These are phyloP conservation scores for Boletales sp. DNA, from an alignment of 768 basidiomycete species.

Conservation along the genomic window DNA sequence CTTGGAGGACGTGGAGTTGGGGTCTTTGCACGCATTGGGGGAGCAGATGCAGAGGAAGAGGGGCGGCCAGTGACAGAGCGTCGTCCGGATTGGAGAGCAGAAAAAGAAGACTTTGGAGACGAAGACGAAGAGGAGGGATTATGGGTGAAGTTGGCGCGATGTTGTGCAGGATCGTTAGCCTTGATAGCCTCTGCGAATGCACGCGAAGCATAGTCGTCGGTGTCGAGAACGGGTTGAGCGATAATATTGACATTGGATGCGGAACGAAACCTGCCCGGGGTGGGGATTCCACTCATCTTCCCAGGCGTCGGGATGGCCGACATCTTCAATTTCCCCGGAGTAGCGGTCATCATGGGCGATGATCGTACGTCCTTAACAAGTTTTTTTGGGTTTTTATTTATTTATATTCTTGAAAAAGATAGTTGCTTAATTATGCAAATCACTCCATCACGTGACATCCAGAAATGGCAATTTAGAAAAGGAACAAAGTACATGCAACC, in stretches of 20 bases:
- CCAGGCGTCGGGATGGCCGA: slow-evolving; percentile 49
- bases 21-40: slow-evolving; percentile 47
- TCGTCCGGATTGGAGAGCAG: slow-evolving; percentile 39
- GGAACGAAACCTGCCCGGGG: slow-evolving; percentile 69
- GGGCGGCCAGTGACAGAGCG: slow-evolving; percentile 53
- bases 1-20: slow-evolving; percentile 58
- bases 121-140: slow-evolving; percentile 40
- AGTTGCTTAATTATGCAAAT: background rate
- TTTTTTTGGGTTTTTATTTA: background rate
- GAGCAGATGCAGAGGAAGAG: slow-evolving; percentile 57
- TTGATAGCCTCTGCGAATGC: slow-evolving; percentile 80
- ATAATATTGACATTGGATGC: slow-evolving; percentile 45
- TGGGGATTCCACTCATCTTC: slow-evolving; percentile 53
- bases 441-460: slow-evolving; percentile 18
- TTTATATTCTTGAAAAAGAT: too few relatives aligned
- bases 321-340: slow-evolving; percentile 41
- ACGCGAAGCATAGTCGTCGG: slow-evolving; percentile 59
- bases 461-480: slow-evolving; percentile 3
- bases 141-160: slow-evolving; percentile 45
- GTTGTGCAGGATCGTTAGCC: slow-evolving; percentile 75
- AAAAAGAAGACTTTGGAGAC: slow-evolving; percentile 41
- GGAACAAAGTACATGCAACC: slow-evolving; percentile 1
- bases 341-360: slow-evolving; percentile 38
- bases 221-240: slow-evolving; percentile 26
- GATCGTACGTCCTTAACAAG: background rate